Percentiles rank a stretch among this genome's conserved stretches.
These are phyloP conservation scores for Aspergillus udagawae DNA, from an alignment of 2,329 filamentous ascomycete species.

Conservation along the genomic window DNA sequence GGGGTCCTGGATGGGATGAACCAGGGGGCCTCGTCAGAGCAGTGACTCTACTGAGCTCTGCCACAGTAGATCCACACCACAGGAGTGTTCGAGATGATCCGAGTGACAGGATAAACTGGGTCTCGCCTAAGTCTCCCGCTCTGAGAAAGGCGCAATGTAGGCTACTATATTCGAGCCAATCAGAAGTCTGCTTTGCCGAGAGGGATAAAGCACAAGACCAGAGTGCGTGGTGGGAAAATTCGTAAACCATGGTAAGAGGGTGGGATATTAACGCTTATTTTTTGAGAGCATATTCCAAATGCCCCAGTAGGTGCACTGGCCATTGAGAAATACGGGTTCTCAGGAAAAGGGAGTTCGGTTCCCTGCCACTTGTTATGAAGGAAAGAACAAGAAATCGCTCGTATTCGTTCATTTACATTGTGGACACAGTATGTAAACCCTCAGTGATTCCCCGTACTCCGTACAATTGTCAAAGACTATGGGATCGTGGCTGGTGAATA, in stretches of 20 bases:
- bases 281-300: not conserved
- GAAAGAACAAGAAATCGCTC: not conserved
- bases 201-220: slow-evolving; percentile 2
- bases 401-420: not conserved
- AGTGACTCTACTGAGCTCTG: not conserved
- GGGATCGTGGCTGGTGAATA: not conserved
- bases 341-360: not conserved
- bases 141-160: slow-evolving; percentile 31
- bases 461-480: not conserved
- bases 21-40: not conserved
- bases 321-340: not conserved
- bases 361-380: not conserved
- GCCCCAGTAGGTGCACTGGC: not conserved
- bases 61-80: not conserved
- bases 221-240: not conserved
- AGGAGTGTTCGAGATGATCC: slow-evolving; percentile 1
- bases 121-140: slow-evolving; percentile 37
- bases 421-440: not conserved
- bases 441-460: not conserved
- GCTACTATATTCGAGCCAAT: slow-evolving; percentile 27
- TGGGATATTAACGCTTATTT: not conserved
- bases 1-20: not conserved
- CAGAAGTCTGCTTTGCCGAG: slow-evolving; percentile 32
- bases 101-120: slow-evolving; percentile 8
- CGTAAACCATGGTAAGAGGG: not conserved